phyloP scores from a whole-genome alignment of 441 rosid species.

The Theobroma grandiflorum region DNA sequence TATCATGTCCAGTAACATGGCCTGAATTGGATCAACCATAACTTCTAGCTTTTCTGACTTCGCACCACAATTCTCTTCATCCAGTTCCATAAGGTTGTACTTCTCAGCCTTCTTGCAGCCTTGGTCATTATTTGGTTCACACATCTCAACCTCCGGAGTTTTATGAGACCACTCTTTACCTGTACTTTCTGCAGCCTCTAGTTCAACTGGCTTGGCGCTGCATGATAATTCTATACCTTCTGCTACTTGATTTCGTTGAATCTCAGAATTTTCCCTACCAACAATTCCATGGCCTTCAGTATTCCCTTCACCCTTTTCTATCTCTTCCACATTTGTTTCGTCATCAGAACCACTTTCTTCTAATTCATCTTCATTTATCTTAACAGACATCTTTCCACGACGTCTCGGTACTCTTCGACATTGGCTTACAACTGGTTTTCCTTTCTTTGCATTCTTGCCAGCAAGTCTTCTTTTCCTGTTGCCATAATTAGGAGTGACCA shows the following conservation, averaged over 20 bases:
- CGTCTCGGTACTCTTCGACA: slow-evolving; percentile 53
- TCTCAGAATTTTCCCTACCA: slow-evolving; percentile 34
- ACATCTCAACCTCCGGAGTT: slow-evolving; percentile 21
- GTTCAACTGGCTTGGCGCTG: slow-evolving; percentile 34
- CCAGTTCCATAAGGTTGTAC: slow-evolving; percentile 35
- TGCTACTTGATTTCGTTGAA: slow-evolving; percentile 26
- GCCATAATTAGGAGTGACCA: slow-evolving; percentile 39
- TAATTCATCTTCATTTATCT: slow-evolving; percentile 55
- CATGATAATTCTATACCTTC: slow-evolving; percentile 38
- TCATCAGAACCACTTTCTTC: slow-evolving; percentile 59
- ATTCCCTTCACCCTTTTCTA: slow-evolving; percentile 29
- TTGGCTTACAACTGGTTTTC: slow-evolving; percentile 39
- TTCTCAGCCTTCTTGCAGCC: slow-evolving; percentile 13
- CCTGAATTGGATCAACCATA: slow-evolving; percentile 76
- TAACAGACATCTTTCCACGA: slow-evolving; percentile 58
- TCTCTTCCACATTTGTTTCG: slow-evolving; percentile 32
- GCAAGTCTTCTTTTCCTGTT: slow-evolving; percentile 65
- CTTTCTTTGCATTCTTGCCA: slow-evolving; percentile 49
- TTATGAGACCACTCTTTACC: slow-evolving; percentile 27
- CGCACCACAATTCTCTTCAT: slow-evolving; percentile 18
- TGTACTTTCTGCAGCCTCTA: slow-evolving; percentile 37
- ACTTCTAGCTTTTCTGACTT: slow-evolving; percentile 45
- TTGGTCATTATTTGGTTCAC: slow-evolving; percentile 24
- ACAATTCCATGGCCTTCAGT: slow-evolving; percentile 28
- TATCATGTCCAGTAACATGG: slow-evolving; percentile 84